Base-by-base conservation (phyloP, 2,329 filamentous ascomycete genomes). In the Xylaria sp. region DNA sequence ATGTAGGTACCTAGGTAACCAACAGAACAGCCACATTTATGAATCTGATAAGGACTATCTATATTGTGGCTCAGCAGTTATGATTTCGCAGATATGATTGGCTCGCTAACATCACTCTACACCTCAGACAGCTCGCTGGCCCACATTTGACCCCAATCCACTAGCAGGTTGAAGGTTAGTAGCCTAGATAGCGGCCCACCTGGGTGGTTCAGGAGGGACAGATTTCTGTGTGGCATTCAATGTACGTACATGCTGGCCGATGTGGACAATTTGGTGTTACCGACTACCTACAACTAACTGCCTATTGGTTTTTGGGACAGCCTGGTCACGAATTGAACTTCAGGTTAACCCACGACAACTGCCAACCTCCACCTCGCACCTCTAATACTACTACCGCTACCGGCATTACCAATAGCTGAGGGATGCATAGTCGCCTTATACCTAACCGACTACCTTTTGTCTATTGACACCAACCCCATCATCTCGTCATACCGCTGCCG, bases 191-290 rank as follows among this genome's bases (percentile, higher is more conserved):
- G 17, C 42, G 68, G 17, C 63, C 69, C 66, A 69, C 66, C 30
- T 54, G 47, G 8, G 65, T 55, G 61, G 70, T 72, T 73, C 68
- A 76, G 73, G 72, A 75, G 75, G 74, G 74, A 76, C 75, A 77
- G 73, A 77, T 76, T 76, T 73, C 72, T 71, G 70, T 70, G 66
- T 67, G 69, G 67, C 54, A 51, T 61, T 32, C 48, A 14, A 60
- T 34, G 57, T 56, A 61, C 34, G 36, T 68, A 27, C 36, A 57
- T 62, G 27, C 39, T 68, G 65, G 61, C 59, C 47, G 57, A 65
- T 67, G 53, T 64, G 45, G 45, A 47, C 45, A 47, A 47, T 47
- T 47, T 47, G 17, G 45, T 19, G 45, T 47, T 53, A 54, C 59
- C 34, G n/a, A 30, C 51, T 17, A 42, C 39, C 39, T 42, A 36